Base-by-base conservation (phyloP, 2,329 filamentous ascomycete species). In the Colletotrichum plurivorum region DNA sequence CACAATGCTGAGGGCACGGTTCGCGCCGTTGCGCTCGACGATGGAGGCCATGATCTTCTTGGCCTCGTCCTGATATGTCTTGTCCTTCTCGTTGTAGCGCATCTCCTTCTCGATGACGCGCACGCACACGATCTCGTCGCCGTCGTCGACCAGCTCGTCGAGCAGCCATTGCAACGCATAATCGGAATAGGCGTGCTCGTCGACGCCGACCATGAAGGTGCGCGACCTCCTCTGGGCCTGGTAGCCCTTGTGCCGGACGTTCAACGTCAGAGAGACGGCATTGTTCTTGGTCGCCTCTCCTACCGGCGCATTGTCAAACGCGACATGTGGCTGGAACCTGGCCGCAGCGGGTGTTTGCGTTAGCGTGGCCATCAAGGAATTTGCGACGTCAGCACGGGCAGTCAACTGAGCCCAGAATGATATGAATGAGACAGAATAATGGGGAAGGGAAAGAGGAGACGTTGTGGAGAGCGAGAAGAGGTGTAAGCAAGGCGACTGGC, bases 111-210 rank as follows among this genome's bases (percentile, higher is more conserved):
- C 94, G 51, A 97, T 88, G 2, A 97, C 95, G 60, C 94, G 88
- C 56, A 98, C 88, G 80, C 95, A 98, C 9, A 98, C 93, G 66
- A 98, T 92, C 80, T 97, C 94, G 77, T 98, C 95, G 18, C 95
- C 94, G 76, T 97, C 95, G 75, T 97, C 94, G 48, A 97, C 94
- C 64, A 97, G 86, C 81, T 97, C 94, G 75, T 97, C 94, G 46
- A 98, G 89, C 58, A 97, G 86, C 94, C 94, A 98, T 79, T 97
- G 93, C 18, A 98, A 85, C 16, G 95, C 95, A 80, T 95, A 96
- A 71, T 97, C 93, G 7, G 94, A 97, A 80, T 97, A 97, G 67
- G 94, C 89, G 74, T 97, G 94, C 75, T 95, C 93, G 80, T 97
- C 95, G 18, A 95, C 93, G 20, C 95, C 95, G 72, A 95, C 95